A percentile compares a stretch with the other conserved stretches of the same genome.
Conservation (phyloP, 768 basidiomycete genomes). For the Leccinum aurantiacum region DNA sequence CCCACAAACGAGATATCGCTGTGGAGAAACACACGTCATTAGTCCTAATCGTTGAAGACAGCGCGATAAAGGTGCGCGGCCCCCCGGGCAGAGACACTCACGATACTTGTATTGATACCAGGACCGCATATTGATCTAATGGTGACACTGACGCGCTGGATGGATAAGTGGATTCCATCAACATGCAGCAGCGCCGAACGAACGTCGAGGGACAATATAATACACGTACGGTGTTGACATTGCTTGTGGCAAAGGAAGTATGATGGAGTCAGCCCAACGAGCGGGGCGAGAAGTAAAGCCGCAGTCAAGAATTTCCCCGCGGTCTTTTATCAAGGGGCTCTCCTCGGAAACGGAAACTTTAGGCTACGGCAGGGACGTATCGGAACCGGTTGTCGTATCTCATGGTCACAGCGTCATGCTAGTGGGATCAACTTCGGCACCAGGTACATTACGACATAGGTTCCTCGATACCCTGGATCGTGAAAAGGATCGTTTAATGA, state of each 20-base stretch:
- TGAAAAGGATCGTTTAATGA: background rate
- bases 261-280: background rate
- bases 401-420: background rate
- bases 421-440: background rate
- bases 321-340: background rate
- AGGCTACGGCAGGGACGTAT: background rate
- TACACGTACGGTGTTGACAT: slow-evolving; percentile 5
- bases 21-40: background rate
- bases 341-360: background rate
- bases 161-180: background rate
- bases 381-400: background rate
- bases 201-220: background rate
- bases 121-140: background rate
- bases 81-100: background rate
- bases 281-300: background rate
- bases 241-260: background rate
- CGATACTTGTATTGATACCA: slow-evolving; percentile 10
- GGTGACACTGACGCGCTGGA: background rate
- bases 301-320: no score
- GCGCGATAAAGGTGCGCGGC: background rate
- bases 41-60: no score
- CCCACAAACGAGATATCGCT: slow-evolving; percentile 10
- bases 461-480: background rate
- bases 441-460: background rate
- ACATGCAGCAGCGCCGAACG: background rate